Evolutionary conservation across 192 early-diverging fungal genomes (phyloP), one percentile per base, ranked within the genome.

Genomic region (Dissophora ornata): DNA sequence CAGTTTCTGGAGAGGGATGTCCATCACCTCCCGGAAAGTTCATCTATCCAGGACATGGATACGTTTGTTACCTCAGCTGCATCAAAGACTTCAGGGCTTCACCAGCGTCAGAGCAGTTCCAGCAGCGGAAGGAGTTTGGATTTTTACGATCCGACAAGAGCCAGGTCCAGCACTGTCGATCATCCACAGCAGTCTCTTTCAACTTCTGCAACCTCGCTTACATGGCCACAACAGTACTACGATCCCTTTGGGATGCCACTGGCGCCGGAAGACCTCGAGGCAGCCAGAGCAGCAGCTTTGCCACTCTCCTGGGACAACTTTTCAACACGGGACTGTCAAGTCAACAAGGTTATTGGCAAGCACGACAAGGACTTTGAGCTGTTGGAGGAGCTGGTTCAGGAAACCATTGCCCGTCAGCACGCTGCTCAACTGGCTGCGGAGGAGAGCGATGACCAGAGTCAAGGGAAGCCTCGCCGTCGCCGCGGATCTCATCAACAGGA

Each of bases 221-320:
- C 15, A 10, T 9, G 44, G 44, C 9, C 36, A 38, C 36, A 13
- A 38, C 36, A 6, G 36, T 38, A 6, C 18, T n/a, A 12, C 18
- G 44, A 45, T n/a, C 4, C 18, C 4, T 45, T n/a, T n/a, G 44
- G 12, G 44, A 10, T n/a, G 18, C 6, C 4, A 28, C n/a, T 36
- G 25, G 55, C 41, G 11, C 2, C 30, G 30, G 32, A 57, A 19
- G 71, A 74, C 9, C 15, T 38, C 21, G 49, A 30, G 11, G 46
- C 53, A 8, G 57, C 65, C 15, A 60, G 30, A 9, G 57, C 57
- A 8, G 57, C 57, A 22, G 53, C 42, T 4, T 22, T 60, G 8
- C 73, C 73, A 19, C 59, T 77, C 2, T 62, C 64, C 4, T 77
- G 73, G 73, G 57, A 77, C 29, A 77, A 59, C 30, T 77, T 77